These are phyloP conservation scores for Tetradesmus lagerheimii DNA, from an alignment of 139 green algal genomes.

Conservation along the genomic window DNA sequence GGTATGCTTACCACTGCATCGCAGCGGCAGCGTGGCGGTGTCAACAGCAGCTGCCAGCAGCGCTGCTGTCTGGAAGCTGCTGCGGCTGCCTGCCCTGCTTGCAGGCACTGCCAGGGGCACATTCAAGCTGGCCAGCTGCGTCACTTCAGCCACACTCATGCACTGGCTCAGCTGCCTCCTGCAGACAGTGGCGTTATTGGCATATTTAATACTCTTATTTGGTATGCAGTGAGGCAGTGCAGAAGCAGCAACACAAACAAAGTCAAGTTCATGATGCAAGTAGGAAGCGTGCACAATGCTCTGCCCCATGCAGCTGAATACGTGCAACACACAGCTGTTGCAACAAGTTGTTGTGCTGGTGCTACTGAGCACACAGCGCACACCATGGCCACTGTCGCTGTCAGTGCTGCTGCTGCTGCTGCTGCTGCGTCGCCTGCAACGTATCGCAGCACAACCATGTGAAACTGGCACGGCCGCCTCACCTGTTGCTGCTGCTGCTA, in stretches of 20 bases:
- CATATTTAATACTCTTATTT: no score
- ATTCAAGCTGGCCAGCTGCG: constrained; percentile 57
- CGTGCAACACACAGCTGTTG: no score
- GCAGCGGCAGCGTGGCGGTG: constrained; percentile 60
- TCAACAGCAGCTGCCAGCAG: constrained; percentile 70
- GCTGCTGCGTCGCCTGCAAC: background rate
- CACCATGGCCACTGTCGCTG: no score
- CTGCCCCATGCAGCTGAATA: no score
- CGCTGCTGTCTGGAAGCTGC: constrained; percentile 45
- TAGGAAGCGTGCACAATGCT: no score
- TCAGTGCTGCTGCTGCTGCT: background rate
- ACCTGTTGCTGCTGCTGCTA: background rate
- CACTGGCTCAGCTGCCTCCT: constrained; percentile 54
- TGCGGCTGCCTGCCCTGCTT: background rate
- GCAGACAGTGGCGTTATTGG: background rate
- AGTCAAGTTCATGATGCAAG: no score
- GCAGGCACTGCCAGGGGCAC: constrained; percentile 55
- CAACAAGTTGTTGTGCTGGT: no score
- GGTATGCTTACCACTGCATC: constrained; percentile 52
- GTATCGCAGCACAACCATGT: no score
- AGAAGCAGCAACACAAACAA: no score
- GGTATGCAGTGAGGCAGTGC: no score
- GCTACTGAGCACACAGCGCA: no score
- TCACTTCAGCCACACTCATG: constrained; percentile 49
- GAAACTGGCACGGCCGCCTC: no score